phyloP scores from a whole-genome alignment of 306 rosid species.

The Fagus sylvatica region DNA sequence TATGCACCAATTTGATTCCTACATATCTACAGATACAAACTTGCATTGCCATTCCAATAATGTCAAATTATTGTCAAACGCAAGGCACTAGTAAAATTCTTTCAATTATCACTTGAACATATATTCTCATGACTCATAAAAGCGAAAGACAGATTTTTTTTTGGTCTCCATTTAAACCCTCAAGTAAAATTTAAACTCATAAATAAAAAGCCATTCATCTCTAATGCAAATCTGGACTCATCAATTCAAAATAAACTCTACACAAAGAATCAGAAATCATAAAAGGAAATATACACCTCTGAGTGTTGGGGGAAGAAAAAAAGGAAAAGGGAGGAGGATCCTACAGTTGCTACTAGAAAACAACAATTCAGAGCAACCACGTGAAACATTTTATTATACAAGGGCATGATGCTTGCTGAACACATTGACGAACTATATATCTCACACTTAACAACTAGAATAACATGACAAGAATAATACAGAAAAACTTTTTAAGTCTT shows the following conservation, averaged over 20 bases:
- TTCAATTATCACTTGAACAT: too few relatives aligned
- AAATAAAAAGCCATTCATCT: background rate
- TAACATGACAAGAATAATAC: conserved; percentile 42
- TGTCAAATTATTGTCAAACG: background rate
- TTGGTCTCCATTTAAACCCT: background rate
- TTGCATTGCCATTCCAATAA: background rate
- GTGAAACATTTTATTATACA: conserved; percentile 55
- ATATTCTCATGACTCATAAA: too few relatives aligned
- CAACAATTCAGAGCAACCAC: conserved; percentile 34
- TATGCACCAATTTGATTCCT: background rate
- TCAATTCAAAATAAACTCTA: background rate
- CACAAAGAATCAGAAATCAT: background rate
- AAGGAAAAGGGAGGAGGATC: conserved; percentile 12
- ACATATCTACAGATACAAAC: background rate
- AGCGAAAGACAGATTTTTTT: background rate
- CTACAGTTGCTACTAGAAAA: conserved; percentile 31
- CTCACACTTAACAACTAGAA: conserved; percentile 71
- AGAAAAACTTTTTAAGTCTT: conserved; percentile 25
- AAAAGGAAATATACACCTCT: background rate
- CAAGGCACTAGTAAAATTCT: background rate
- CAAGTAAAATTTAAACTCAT: background rate
- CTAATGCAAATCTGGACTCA: background rate
- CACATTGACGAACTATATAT: conserved; percentile 46
- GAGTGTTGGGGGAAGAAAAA: background rate
- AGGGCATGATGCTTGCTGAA: conserved; percentile 39